Conservation (phyloP, 495 filamentous ascomycete species). For the Daldinia childiae region DNA sequence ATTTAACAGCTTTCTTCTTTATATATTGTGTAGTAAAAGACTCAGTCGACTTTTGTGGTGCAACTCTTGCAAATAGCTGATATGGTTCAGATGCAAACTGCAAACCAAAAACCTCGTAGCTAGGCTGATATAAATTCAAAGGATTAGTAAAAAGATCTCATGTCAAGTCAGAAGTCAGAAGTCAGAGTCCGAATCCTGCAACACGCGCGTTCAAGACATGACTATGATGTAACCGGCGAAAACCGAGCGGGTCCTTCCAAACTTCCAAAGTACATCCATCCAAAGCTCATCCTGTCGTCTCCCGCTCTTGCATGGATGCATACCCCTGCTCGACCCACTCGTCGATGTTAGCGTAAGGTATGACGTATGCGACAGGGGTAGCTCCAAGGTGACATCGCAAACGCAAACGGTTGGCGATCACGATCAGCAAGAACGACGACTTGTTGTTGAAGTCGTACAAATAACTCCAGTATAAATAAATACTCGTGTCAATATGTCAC, state of each 20-base stretch:
- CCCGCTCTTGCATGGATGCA: conserved; percentile 4
- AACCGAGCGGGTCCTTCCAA: conserved; percentile 19
- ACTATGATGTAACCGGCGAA: conserved; percentile 36
- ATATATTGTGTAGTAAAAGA: neutral
- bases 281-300: neutral
- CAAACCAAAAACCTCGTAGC: conserved; percentile 19
- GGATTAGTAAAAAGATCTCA: conserved; percentile 9
- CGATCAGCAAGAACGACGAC: conserved; percentile 30
- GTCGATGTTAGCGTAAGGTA: neutral
- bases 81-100: conserved; percentile 19
- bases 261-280: conserved; percentile 6
- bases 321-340: conserved; percentile 8
- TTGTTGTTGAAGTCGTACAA: neutral
- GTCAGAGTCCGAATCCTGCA: conserved; percentile 16
- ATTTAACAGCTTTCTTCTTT: no score
- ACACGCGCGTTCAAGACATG: conserved; percentile 28
- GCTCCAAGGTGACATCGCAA: conserved; percentile 11
- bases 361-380: conserved; percentile 35
- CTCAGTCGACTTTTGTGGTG: neutral
- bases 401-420: conserved; percentile 15
- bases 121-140: conserved; percentile 16
- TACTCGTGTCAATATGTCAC: no score
- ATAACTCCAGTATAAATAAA: no score
- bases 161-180: conserved; percentile 16
- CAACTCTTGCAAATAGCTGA: neutral